A percentile compares a stretch with the other conserved stretches of the same genome.
These are phyloP conservation scores for Allium fistulosum DNA, from an alignment of 106 monocot species.

Conservation along the genomic window DNA sequence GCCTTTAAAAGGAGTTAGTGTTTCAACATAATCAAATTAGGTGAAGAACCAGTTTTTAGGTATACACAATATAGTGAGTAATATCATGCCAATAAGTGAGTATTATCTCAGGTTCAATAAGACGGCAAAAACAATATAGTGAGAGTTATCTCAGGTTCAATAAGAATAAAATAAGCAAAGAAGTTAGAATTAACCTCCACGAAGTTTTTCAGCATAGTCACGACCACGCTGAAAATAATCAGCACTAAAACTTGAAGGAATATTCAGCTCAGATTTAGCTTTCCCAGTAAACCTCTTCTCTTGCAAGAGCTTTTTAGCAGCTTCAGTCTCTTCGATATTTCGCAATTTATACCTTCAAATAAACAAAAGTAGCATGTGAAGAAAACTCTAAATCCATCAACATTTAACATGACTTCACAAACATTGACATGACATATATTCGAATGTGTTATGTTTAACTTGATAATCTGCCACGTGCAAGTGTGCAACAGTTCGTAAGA, in stretches of 20 bases:
- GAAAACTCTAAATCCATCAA: too few relatives aligned
- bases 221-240: constrained; percentile 94
- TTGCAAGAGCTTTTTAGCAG: constrained; percentile 91
- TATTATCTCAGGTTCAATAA: neutral
- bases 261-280: constrained; percentile 62
- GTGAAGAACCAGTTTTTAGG: too few relatives aligned
- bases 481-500: too few relatives aligned
- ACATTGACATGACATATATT: too few relatives aligned
- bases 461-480: too few relatives aligned
- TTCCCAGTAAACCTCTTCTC: constrained; percentile 76
- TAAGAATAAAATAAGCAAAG: neutral
- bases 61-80: too few relatives aligned
- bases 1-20: too few relatives aligned
- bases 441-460: too few relatives aligned
- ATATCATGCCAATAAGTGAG: too few relatives aligned
- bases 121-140: too few relatives aligned
- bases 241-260: constrained; percentile 96
- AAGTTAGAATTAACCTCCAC: constrained; percentile 52
- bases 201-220: constrained; percentile 89
- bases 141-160: neutral
- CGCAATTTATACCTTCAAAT: constrained; percentile 70
- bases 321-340: constrained; percentile 99
- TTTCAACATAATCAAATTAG: too few relatives aligned
- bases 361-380: neutral
- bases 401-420: too few relatives aligned